phyloP scores from a whole-genome alignment of 2,329 filamentous ascomycete species.

The Alternaria ventricosa region DNA sequence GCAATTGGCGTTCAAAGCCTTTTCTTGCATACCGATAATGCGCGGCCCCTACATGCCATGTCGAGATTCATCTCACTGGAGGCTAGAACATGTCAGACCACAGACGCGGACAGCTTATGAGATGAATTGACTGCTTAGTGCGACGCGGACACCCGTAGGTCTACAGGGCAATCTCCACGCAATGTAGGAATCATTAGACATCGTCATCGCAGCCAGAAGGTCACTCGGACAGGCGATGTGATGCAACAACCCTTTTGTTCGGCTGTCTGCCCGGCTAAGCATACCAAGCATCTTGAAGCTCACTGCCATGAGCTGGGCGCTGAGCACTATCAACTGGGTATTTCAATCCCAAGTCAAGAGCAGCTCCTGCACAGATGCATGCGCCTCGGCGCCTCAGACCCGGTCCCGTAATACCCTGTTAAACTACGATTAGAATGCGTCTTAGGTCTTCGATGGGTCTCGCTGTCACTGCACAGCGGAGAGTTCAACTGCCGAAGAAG shows the following conservation, averaged over 20 bases:
- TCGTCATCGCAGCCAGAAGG: not conserved
- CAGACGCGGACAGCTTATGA: not conserved
- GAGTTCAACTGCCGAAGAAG: not conserved
- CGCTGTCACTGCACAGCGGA: not conserved
- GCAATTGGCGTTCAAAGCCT: not conserved
- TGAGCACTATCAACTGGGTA: not conserved
- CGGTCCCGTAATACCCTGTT: not conserved
- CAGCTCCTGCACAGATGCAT: not conserved
- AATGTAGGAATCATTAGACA: slow-evolving; percentile 2
- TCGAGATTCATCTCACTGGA: not conserved
- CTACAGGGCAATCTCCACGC: slow-evolving; percentile 3
- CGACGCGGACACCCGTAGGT: not conserved
- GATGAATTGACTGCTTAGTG: not conserved
- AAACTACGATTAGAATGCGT: not conserved
- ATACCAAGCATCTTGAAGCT: slow-evolving; percentile 21
- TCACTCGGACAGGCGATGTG: not conserved
- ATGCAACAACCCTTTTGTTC: slow-evolving; percentile 8
- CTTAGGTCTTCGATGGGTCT: not conserved
- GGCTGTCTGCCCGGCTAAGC: slow-evolving; percentile 24
- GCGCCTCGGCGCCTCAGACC: too few relatives aligned
- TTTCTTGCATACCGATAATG: not conserved
- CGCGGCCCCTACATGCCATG: not conserved
- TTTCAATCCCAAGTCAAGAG: not conserved
- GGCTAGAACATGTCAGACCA: not conserved
- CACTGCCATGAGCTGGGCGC: slow-evolving; percentile 16